phyloP scores from a whole-genome alignment of 1,284 basidiomycete genomes.

The Neolentinus lepideus region DNA sequence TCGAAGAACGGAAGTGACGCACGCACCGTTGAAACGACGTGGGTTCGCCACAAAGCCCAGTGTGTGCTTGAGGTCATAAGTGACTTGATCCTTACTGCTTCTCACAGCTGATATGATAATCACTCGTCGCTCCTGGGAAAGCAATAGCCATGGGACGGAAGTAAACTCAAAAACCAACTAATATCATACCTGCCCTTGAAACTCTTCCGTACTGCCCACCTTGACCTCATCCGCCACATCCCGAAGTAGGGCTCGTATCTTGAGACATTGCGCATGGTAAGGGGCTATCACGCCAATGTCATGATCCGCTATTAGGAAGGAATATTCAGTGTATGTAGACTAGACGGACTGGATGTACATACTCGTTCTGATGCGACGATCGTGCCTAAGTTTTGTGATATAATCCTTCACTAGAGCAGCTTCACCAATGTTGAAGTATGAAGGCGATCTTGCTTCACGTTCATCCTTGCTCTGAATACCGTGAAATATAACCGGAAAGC shows the following conservation, averaged over 20 bases:
- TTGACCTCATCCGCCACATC: slow-evolving; percentile 33
- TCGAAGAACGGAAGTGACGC: background rate
- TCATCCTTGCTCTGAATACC: slow-evolving; percentile 51
- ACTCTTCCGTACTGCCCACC: slow-evolving; percentile 61
- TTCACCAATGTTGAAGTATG: slow-evolving; percentile 61
- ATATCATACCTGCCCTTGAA: slow-evolving; percentile 50
- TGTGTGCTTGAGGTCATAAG: slow-evolving; percentile 47
- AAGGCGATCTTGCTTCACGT: slow-evolving; percentile 54
- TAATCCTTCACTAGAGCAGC: slow-evolving; percentile 46
- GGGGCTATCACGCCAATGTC: slow-evolving; percentile 59
- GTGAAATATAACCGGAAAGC: slow-evolving; percentile 57
- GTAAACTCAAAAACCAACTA: background rate
- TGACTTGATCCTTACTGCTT: slow-evolving; percentile 48
- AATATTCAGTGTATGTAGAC: slow-evolving; percentile 13
- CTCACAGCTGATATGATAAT: slow-evolving; percentile 65
- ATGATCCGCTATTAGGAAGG: slow-evolving; percentile 20
- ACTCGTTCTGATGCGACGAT: slow-evolving; percentile 31
- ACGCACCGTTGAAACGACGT: slow-evolving; percentile 55
- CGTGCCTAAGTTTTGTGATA: slow-evolving; percentile 22
- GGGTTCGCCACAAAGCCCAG: slow-evolving; percentile 60
- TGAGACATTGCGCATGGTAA: slow-evolving; percentile 51
- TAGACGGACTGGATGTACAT: slow-evolving; percentile 14
- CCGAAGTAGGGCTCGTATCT: slow-evolving; percentile 29
- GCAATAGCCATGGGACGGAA: background rate
- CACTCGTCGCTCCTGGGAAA: slow-evolving; percentile 46